Percentiles rank a stretch among this genome's conserved stretches.
phyloP scores from a whole-genome alignment of 225 moss, liverwort and hornwort genomes.

The Polytrichum commune region DNA sequence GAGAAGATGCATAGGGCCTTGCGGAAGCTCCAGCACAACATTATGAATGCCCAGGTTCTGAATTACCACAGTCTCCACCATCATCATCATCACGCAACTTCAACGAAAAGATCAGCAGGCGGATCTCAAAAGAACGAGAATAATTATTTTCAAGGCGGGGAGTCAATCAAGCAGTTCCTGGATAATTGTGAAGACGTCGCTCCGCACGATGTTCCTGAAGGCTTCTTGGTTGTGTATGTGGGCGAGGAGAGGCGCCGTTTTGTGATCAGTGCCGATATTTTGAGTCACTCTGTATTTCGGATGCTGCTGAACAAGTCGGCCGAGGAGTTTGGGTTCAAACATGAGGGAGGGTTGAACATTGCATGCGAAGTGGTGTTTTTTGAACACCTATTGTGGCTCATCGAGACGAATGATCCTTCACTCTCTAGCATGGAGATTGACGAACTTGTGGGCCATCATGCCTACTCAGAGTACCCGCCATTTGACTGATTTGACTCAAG shows the following conservation, averaged over 20 bases:
- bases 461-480: slow-evolving; percentile 6
- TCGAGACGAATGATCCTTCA: slow-evolving; percentile 10
- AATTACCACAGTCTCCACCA: slow-evolving; percentile 8
- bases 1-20: slow-evolving; percentile 10
- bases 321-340: slow-evolving; percentile 11
- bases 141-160: neutral
- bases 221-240: slow-evolving; percentile 15
- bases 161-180: neutral
- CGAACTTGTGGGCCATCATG: slow-evolving; percentile 7
- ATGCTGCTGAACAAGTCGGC: slow-evolving; percentile 7
- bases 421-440: slow-evolving; percentile 10
- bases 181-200: neutral
- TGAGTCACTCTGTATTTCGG: slow-evolving; percentile 9
- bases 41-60: neutral
- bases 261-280: slow-evolving; percentile 11
- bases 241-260: slow-evolving; percentile 11
- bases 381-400: slow-evolving; percentile 12
- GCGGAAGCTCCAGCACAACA: slow-evolving; percentile 7
- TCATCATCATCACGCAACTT: neutral
- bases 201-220: slow-evolving; percentile 11
- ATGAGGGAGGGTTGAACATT: slow-evolving; percentile 6
- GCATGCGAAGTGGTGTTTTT: slow-evolving; percentile 11
- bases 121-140: neutral
- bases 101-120: neutral
- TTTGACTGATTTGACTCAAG: neutral